Evolutionary conservation across 1,284 basidiomycete genomes (phyloP).

Genomic region (Sanghuangporus baumii): DNA sequence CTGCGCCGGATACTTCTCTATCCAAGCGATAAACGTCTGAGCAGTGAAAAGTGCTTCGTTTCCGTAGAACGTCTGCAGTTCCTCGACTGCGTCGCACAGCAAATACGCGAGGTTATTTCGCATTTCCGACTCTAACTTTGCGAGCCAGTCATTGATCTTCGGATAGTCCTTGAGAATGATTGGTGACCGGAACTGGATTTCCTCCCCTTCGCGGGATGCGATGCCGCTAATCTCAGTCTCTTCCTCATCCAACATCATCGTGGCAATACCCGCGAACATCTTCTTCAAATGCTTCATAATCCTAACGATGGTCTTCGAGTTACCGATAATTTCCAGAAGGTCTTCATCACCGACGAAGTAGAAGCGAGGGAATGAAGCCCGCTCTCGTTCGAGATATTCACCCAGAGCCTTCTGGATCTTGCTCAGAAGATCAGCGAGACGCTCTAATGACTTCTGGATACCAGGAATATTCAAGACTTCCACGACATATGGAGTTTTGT

Average conservation of each 20-base stretch:
- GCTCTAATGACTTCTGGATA: conserved; percentile 95
- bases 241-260: conserved; percentile 85
- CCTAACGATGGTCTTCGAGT: conserved; percentile 96
- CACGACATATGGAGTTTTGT: conserved; percentile 96
- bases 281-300: conserved; percentile 99
- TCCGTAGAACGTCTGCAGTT: conserved; percentile 81
- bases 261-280: conserved; percentile 99
- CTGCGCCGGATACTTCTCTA: conserved; percentile 92
- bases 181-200: conserved; percentile 78
- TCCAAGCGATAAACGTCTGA: conserved; percentile 81
- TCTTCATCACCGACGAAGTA: conserved; percentile 99
- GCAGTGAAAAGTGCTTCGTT: conserved; percentile 47
- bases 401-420: conserved; percentile 99
- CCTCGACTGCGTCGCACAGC: conserved; percentile 73
- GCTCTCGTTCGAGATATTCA: conserved; percentile 97
- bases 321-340: conserved; percentile 97
- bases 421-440: conserved; percentile 90
- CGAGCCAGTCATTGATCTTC: conserved; percentile 99
- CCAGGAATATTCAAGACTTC: conserved; percentile 97
- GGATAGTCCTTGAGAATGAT: conserved; percentile 89
- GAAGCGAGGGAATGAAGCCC: conserved; percentile 97
- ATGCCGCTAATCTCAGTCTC: conserved; percentile 84
- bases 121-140: conserved; percentile 92
- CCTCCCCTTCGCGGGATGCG: conserved; percentile 93
- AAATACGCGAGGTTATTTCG: conserved; percentile 83